Conservation (phyloP, 768 basidiomycete species). For the Pulveroboletus sp. region DNA sequence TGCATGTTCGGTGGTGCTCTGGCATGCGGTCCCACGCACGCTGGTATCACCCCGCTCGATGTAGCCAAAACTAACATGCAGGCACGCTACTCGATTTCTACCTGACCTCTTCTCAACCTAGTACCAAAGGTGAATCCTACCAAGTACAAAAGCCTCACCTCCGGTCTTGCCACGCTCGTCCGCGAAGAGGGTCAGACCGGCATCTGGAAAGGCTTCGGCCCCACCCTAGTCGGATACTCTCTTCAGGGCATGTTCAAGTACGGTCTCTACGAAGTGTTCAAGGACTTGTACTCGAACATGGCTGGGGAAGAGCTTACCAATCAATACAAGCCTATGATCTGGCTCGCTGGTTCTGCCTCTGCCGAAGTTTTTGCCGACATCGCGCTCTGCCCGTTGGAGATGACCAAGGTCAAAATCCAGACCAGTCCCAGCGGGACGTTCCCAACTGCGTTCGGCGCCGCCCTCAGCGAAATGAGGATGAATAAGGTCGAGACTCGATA, state of each 20-base stretch:
- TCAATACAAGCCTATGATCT: constrained; percentile 86
- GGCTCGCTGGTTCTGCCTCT: constrained; percentile 90
- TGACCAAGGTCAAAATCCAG: constrained; percentile 91
- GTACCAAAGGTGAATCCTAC: constrained; percentile 61
- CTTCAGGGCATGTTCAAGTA: constrained; percentile 98
- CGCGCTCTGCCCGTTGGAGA: constrained; percentile 92
- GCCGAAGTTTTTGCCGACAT: constrained; percentile 96
- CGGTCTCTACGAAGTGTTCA: constrained; percentile 42
- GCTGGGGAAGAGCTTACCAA: constrained; percentile 77
- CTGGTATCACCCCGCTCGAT: constrained; percentile 82
- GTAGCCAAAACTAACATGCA: constrained; percentile 93
- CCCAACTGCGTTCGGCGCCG: constrained; percentile 70
- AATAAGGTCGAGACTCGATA: constrained; percentile 70
- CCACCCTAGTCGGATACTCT: constrained; percentile 90
- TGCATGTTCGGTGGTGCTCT: constrained; percentile 85
- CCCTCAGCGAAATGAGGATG: constrained; percentile 64
- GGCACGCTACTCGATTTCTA: constrained; percentile 37
- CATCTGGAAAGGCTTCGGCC: constrained; percentile 93
- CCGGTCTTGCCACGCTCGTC: constrained; percentile 59
- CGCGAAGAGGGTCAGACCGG: constrained; percentile 80
- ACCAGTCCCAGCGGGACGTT: constrained; percentile 72
- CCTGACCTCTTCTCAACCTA: background rate
- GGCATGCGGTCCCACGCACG: constrained; percentile 86
- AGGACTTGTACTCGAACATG: constrained; percentile 86
- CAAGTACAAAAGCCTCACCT: constrained; percentile 68